phyloP scores from a whole-genome alignment of 768 basidiomycete genomes.

The Rhizopogon roseolus region DNA sequence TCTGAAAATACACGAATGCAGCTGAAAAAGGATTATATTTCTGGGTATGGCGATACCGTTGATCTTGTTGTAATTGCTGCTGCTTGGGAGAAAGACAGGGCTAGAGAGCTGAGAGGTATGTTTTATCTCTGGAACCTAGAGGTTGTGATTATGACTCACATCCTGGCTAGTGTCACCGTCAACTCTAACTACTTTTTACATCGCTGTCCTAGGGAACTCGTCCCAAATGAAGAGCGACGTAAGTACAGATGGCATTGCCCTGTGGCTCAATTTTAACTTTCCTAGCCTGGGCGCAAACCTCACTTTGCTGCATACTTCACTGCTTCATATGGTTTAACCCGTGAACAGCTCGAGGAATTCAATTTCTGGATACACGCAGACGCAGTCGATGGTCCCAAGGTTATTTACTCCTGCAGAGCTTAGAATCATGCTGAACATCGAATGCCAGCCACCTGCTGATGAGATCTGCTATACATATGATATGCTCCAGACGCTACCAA shows the following conservation, averaged over 20 bases:
- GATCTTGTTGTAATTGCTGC: constrained; percentile 78
- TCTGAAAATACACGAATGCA: constrained; percentile 10
- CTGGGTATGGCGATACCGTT: constrained; percentile 74
- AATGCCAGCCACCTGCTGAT: constrained; percentile 13
- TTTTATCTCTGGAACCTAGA: constrained; percentile 1
- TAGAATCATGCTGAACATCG: background rate
- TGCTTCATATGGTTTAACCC: constrained; percentile 67
- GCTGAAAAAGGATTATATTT: constrained; percentile 86
- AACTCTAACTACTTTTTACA: constrained; percentile 74
- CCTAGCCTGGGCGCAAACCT: constrained; percentile 41
- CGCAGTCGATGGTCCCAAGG: constrained; percentile 11
- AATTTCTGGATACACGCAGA: constrained; percentile 55
- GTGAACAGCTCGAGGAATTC: constrained; percentile 63
- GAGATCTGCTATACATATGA: constrained; percentile 53
- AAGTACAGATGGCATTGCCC: constrained; percentile 10
- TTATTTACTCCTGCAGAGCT: background rate
- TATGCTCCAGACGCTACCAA: constrained; percentile 40
- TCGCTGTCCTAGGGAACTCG: constrained; percentile 60
- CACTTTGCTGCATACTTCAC: constrained; percentile 74
- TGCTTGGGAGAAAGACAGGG: constrained; percentile 77
- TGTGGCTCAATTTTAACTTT: background rate
- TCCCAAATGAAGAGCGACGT: constrained; percentile 37
- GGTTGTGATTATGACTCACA: background rate
- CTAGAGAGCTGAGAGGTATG: constrained; percentile 68
- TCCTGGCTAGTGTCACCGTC: constrained; percentile 54